Conservation (phyloP, 2,329 filamentous ascomycete genomes). For the Aureobasidium sp. region DNA sequence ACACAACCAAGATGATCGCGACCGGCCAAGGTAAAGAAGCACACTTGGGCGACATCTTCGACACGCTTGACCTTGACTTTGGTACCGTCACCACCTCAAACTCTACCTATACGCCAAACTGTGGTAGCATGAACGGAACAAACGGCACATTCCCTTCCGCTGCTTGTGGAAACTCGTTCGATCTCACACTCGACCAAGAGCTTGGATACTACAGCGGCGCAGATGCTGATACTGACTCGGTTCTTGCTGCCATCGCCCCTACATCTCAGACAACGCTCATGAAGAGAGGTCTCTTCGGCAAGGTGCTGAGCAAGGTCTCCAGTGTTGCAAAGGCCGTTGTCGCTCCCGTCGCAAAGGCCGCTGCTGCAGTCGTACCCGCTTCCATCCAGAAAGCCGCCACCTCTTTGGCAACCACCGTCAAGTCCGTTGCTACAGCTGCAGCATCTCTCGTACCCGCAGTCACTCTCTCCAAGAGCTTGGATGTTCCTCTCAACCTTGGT, state of each 20-base stretch:
- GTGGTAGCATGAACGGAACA: not conserved
- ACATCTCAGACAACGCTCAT: not conserved
- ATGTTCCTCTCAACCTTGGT: slow-evolving; percentile 12
- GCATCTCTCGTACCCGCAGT: slow-evolving; percentile 12
- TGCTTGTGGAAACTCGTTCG: slow-evolving; percentile 16
- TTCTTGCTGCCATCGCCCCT: slow-evolving; percentile 10
- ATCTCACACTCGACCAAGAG: slow-evolving; percentile 15
- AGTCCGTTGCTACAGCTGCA: slow-evolving; percentile 4
- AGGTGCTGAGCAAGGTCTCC: not conserved
- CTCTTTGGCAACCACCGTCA: not conserved
- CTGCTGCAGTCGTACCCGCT: not conserved
- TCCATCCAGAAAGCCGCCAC: slow-evolving; percentile 3
- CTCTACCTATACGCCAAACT: slow-evolving; percentile 4
- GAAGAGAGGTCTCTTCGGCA: not conserved
- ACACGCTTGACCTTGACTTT: slow-evolving; percentile 13
- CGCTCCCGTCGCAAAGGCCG: slow-evolving; percentile 1
- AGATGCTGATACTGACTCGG: slow-evolving; percentile 1
- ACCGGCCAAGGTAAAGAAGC: slow-evolving; percentile 10
- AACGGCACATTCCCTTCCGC: slow-evolving; percentile 14
- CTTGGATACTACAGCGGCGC: slow-evolving; percentile 16
- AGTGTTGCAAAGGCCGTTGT: not conserved
- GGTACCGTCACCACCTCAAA: slow-evolving; percentile 10
- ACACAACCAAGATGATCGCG: slow-evolving; percentile 10
- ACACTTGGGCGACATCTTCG: slow-evolving; percentile 11
- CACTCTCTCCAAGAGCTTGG: slow-evolving; percentile 15